Evolutionary conservation across 192 early-diverging fungal genomes (phyloP), one percentile per base, ranked within the genome.

Genomic region (Chytriomyces hyalinus): DNA sequence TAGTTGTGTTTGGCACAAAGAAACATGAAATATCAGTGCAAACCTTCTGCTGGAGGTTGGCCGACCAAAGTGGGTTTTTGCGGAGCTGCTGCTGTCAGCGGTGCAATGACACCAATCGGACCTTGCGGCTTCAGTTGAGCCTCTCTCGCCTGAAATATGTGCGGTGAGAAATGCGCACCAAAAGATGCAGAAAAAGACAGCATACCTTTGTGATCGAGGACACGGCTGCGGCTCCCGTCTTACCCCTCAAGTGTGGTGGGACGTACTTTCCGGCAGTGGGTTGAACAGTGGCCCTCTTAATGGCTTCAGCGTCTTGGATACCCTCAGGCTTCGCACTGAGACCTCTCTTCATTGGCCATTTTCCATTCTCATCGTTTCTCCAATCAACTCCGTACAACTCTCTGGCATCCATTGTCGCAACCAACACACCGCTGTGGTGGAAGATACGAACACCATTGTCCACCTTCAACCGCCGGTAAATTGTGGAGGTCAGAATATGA

Each of bases 361-460:
- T 26, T 36, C 72, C 76, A 8, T 63, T 49, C 2, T 73, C 73
- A n/a, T 75, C 81, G n/a, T 65, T 43, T 49, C 83, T 65, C 84
- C 86, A 89, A 13, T 47, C 15, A 22, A 92, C 91, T 82, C 95
- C 92, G 82, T 93, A 96, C 76, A 98, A 86, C 85, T 98, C 98
- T 70, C 95, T 90, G 45, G 92, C 85, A 61, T 92, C 88, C 36
- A 92, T 83, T 78, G 86, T 72, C 77, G 94, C 90, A 57, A 97
- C 90, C 65, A 97, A 81, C 0, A 90, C 87, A 26, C 97, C 97
- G 4, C 92, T 90, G 81, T 97, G 94, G 82, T 99, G 98, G 95
- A 95, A 99, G 73, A 99, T 89, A 61, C 93, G 94, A 81, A 94
- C 94, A 11, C 97, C 96, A 77, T 99, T 99, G 83, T 99, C 98